Base-by-base conservation (phyloP, 495 filamentous ascomycete genomes). In the Penicillium roqueforti region DNA sequence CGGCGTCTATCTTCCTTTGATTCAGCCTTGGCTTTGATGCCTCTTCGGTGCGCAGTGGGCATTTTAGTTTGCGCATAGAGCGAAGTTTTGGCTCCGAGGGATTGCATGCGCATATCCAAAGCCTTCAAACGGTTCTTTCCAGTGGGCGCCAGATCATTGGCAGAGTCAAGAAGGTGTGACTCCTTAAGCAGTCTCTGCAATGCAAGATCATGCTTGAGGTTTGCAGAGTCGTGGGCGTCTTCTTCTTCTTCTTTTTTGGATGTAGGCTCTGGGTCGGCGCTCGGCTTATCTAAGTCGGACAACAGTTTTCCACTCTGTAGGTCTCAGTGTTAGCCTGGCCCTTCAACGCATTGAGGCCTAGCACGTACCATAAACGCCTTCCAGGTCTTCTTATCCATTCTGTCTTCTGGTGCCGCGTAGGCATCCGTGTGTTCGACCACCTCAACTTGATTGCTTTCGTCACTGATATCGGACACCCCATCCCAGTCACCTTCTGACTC, bases 121-220 rank as follows among this genome's bases (percentile, higher is more conserved):
- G 91, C 91, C 67, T 87, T 90, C 55, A 88, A 81, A 22, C 81
- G 77, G 62, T 82, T 82, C 56, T 78, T 81, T 14, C 87, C 87
- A 0, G 80, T 79, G 1, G 80, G 77, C 6, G 81, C 75, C 40
- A 87, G 82, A n/a, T 80, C 78, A 9, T 75, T 75, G 3, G 83
- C 77, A 0, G 76, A 69, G 14, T 91, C 86, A 48, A 98, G 84
- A 32, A 98, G 85, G 70, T 97, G 92, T 1, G 92, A 97, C 76
- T 98, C 93, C 53, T 84, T 77, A 10, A 98, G 82, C 10, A 98
- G 81, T 14, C 91, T 83, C 62, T 97, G 92, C 18, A 98, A 80
- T 9, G 87, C 91, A 20, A 97, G 82, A 61, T 98, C 93, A 65
- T 97, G 93, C 70, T 92, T 92, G 3, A 97, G 75, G 55, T 89